Percentiles rank a stretch among this genome's conserved stretches.
Conservation (phyloP, 371 early-diverging fungal species). For the Haplosporangium sp. region DNA sequence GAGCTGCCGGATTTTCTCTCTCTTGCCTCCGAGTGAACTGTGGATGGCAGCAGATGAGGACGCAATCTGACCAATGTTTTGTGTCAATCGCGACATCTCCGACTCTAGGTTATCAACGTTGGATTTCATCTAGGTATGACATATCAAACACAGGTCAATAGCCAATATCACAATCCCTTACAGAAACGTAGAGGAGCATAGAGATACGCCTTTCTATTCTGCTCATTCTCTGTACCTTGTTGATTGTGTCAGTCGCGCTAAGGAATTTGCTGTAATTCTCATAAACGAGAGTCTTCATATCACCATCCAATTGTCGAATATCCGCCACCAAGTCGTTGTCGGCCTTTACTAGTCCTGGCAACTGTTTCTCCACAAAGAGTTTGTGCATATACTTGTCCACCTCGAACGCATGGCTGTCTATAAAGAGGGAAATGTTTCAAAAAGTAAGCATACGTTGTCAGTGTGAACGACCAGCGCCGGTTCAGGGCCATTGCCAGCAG, state of each 20-base stretch:
- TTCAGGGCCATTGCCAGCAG: no score
- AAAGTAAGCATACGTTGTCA: neutral
- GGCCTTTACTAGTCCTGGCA: slow-evolving; percentile 73
- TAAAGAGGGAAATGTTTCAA: slow-evolving; percentile 3
- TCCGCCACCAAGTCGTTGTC: slow-evolving; percentile 85
- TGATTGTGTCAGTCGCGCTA: slow-evolving; percentile 91
- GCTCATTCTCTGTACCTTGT: slow-evolving; percentile 60
- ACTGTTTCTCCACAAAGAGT: slow-evolving; percentile 72
- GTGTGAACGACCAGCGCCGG: no score
- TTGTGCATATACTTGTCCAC: slow-evolving; percentile 79
- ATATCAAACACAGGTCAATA: neutral
- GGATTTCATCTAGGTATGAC: slow-evolving; percentile 82
- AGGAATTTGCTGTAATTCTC: slow-evolving; percentile 97
- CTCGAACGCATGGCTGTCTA: slow-evolving; percentile 78
- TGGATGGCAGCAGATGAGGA: slow-evolving; percentile 66
- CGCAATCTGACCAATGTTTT: slow-evolving; percentile 76
- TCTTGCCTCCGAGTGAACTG: slow-evolving; percentile 68
- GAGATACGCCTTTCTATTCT: neutral
- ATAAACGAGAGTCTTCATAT: slow-evolving; percentile 96
- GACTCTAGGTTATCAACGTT: slow-evolving; percentile 84
- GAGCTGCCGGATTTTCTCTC: slow-evolving; percentile 80
- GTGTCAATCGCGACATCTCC: slow-evolving; percentile 78
- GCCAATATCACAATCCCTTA: no score
- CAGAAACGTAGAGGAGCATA: no score
- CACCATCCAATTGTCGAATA: slow-evolving; percentile 91